Evolutionary conservation across 768 basidiomycete species (phyloP), one percentile per base, ranked within the genome.

Genomic region (Tylopilus balloui): DNA sequence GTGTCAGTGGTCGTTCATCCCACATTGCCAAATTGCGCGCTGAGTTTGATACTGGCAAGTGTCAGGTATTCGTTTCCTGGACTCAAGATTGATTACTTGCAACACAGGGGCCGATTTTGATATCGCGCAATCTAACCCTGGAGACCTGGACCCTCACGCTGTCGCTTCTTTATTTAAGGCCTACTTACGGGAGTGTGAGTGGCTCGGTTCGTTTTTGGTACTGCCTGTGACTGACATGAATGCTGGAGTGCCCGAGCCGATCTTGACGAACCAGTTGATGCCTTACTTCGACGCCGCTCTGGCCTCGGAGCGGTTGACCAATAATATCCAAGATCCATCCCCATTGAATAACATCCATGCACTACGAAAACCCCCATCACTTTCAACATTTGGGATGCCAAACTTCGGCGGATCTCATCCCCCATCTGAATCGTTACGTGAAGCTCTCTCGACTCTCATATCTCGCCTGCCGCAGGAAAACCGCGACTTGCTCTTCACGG

Each of bases 131-230:
- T 87, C 84, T 54, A 78, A 78, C 42, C 92, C 92, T 21, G 82
- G 87, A 8, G 92, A 97, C 60, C 70, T 97, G 29, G 94, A 97
- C 62, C 94, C 94, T 40, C 92, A 97, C 66, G 90, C 92, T 1
- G 93, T 97, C 7, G 84, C 93, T 17, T 89, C 90, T 21, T 73
- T 95, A 25, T 96, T 95, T 72, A 96, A 95, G 67, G 86, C 90
- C 1, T 97, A 83, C 65, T 73, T 97, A 36, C 86, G 94, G 48
- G 92, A 96, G 78, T 72, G 93, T 95, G 69, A 73, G 93, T 77
- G 38, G 9, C 40, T 42, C 46, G 25, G 13, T 51, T 28, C 19
- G 14, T 41, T 36, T 48, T 48, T 4, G 15, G 41, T 42, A 7
- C n/a, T 34, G 27, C 35, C 13, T 42, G 38, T 44, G 29, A 39